These are phyloP conservation scores for Phlegmacium glaucopus DNA, from an alignment of 768 basidiomycete genomes.

Conservation along the genomic window DNA sequence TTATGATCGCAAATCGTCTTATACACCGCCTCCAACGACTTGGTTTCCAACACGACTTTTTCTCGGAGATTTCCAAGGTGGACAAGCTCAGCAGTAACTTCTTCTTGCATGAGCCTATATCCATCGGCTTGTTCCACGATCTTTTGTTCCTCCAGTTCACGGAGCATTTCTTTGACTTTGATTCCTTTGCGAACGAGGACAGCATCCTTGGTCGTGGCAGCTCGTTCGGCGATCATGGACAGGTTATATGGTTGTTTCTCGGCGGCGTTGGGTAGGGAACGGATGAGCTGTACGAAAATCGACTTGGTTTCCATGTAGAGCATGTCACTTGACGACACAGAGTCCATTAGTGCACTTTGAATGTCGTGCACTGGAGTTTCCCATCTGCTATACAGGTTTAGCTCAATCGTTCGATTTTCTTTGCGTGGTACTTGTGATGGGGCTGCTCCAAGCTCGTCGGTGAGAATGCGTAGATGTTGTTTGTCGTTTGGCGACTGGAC, in stretches of 20 bases:
- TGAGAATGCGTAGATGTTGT: slow-evolving; percentile 93
- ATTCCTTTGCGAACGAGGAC: slow-evolving; percentile 94
- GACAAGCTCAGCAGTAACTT: slow-evolving; percentile 91
- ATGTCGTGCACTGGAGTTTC: slow-evolving; percentile 99
- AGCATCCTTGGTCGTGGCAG: slow-evolving; percentile 96
- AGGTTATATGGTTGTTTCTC: slow-evolving; percentile 91
- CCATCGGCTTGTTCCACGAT: slow-evolving; percentile 81
- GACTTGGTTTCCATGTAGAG: slow-evolving; percentile 99
- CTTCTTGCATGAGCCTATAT: slow-evolving; percentile 95
- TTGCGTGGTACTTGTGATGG: slow-evolving; percentile 96
- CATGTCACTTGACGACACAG: slow-evolving; percentile 96
- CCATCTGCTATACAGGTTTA: slow-evolving; percentile 95
- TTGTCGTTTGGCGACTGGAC: slow-evolving; percentile 95
- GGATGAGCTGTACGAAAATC: slow-evolving; percentile 96
- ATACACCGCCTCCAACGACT: slow-evolving; percentile 94
- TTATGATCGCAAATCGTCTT: slow-evolving; percentile 99
- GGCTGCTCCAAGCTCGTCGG: slow-evolving; percentile 92
- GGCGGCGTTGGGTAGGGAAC: slow-evolving; percentile 82
- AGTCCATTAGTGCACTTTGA: slow-evolving; percentile 94
- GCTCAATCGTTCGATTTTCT: slow-evolving; percentile 92
- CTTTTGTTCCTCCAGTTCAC: slow-evolving; percentile 89
- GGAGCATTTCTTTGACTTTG: slow-evolving; percentile 99
- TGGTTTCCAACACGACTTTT: slow-evolving; percentile 90
- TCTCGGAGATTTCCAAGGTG: slow-evolving; percentile 96
- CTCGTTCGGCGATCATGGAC: slow-evolving; percentile 84